Conservation (phyloP, 1,284 basidiomycete species). For the Ganoderma multipileum region DNA sequence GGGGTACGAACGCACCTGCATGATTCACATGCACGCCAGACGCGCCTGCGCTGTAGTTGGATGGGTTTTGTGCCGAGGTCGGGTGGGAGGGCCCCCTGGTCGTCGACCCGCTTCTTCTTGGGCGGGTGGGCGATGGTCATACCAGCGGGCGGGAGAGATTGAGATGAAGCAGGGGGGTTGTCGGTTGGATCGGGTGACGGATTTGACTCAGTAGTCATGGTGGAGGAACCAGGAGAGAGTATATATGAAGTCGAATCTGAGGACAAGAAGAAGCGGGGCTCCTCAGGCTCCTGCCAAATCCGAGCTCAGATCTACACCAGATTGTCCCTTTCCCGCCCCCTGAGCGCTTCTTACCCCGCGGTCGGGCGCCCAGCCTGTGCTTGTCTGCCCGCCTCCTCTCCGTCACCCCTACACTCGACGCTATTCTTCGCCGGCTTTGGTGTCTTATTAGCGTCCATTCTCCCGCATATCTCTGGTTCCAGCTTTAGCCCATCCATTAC, state of each 20-base stretch:
- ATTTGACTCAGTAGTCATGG: conserved; percentile 55
- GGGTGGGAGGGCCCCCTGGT: conserved; percentile 57
- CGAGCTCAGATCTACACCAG: conserved; percentile 8
- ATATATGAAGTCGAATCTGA: conserved; percentile 33
- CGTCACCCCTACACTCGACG: background rate
- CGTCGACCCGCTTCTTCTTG: conserved; percentile 76
- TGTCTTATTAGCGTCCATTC: conserved; percentile 4
- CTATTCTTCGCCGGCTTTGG: background rate
- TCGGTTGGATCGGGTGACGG: conserved; percentile 52
- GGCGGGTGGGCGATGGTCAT: conserved; percentile 58
- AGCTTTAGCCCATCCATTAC: background rate
- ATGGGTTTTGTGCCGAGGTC: conserved; percentile 73
- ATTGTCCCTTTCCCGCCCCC: background rate
- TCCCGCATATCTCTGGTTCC: background rate
- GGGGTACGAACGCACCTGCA: conserved; percentile 63
- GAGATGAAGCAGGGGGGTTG: conserved; percentile 32
- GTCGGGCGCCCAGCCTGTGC: conserved; percentile 1
- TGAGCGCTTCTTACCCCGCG: background rate
- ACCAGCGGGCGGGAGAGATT: conserved; percentile 35
- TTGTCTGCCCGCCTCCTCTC: background rate
- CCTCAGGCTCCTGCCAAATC: conserved; percentile 9
- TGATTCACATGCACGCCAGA: conserved; percentile 85
- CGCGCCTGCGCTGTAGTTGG: conserved; percentile 75
- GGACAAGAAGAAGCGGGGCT: conserved; percentile 8
- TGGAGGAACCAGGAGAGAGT: conserved; percentile 41